Evolutionary conservation across 805 yeast species (phyloP), one percentile per base, ranked within the genome.

Genomic region (Saccharomycopsis vini): DNA sequence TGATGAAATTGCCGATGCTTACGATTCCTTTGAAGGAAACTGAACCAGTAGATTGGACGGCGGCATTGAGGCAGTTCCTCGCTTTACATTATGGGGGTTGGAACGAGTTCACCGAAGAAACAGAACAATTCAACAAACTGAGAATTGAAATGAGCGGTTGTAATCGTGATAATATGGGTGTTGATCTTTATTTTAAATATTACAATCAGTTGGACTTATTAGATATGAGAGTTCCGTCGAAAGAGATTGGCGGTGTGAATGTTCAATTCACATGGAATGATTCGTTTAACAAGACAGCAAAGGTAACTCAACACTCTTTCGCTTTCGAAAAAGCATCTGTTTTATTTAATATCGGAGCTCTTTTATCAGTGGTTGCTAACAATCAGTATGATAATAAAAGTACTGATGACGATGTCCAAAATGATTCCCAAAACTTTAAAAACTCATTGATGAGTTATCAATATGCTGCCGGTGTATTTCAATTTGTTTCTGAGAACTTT

Each of bases 261-360:
- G 57, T 81, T 9, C 70, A 72, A 43, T 90, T 89, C 59, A 69
- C 76, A 0, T 90, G 97, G 97, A 63, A 64, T 51, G 95, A 89
- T 57, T 81, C 92, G 4, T 84, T 79, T 55, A 64, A 68, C 41
- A 63, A 64, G 5, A 52, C 65, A 1, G 47, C 62, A 0, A 62
- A 69, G 12, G 72, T 72, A 47, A 67, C 81, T n/a, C 96, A 89
- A 57, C 74, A 73, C 54, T 81, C 95, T 0, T 55, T 85, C 36
- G 87, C 95, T 0, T 88, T 85, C 57, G 98, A 90, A 56, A 90
- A 90, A 62, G 95, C 96, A 0, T 75, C 83, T 21, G 65, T 81
- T 2, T 67, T 92, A 42, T 90, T 80, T 69, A 89, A 89, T 56
- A 62, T 89, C 42, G 96, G 79, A 1, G 71, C 85, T 0, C 54